Evolutionary conservation across 768 basidiomycete genomes (phyloP).

Genomic region (Agaricus blazei): DNA sequence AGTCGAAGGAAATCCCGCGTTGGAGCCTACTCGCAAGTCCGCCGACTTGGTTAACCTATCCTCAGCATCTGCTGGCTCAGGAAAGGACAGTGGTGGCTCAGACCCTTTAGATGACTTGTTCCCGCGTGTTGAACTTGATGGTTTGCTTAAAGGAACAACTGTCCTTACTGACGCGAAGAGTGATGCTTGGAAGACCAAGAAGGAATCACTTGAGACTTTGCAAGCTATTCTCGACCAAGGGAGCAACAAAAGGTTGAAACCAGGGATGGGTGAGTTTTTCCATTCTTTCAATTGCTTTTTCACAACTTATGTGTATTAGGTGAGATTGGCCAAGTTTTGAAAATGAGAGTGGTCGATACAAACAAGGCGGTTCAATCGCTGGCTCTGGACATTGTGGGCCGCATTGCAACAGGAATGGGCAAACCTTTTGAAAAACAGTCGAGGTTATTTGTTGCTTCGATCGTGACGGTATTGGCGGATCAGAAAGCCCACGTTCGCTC

Average conservation of each 20-base stretch:
- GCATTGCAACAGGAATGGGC: constrained; percentile 92
- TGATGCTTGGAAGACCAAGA: constrained; percentile 95
- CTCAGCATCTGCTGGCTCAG: constrained; percentile 35
- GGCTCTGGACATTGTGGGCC: constrained; percentile 85
- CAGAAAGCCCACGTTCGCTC: constrained; percentile 85
- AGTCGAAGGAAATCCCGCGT: constrained; percentile 69
- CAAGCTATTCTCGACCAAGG: constrained; percentile 86
- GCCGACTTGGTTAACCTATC: constrained; percentile 62
- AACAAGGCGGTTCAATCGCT: constrained; percentile 92
- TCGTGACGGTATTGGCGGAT: constrained; percentile 85
- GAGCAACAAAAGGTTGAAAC: constrained; percentile 87
- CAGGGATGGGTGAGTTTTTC: constrained; percentile 65
- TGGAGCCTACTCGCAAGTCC: constrained; percentile 74
- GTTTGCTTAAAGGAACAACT: constrained; percentile 75
- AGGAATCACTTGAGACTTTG: constrained; percentile 86
- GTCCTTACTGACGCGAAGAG: constrained; percentile 83
- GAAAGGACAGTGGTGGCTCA: constrained; percentile 30
- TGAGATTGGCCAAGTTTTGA: constrained; percentile 86
- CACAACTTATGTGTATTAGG: constrained; percentile 36
- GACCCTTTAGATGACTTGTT: constrained; percentile 93
- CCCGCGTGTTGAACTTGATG: constrained; percentile 91
- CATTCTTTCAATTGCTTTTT: neutral
- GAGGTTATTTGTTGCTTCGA: constrained; percentile 67
- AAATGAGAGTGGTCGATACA: constrained; percentile 82
- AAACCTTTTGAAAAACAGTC: constrained; percentile 90